Base-by-base conservation (phyloP, 352 stramenopile genomes). In the Globisporangium heterothallicum region DNA sequence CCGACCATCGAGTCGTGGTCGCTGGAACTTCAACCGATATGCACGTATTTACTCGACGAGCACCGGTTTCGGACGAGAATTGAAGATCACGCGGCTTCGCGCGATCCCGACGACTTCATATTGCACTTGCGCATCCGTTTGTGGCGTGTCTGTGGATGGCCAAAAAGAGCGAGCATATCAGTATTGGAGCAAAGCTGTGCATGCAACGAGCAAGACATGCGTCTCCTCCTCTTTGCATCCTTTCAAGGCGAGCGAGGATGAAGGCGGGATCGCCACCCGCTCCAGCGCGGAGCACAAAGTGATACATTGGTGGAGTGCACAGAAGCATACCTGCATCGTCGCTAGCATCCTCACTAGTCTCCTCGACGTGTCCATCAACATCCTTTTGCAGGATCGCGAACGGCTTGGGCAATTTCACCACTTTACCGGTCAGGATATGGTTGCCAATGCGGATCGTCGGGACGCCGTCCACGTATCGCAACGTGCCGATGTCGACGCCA, bases 51-150 rank as follows among this genome's bases (percentile, higher is more conserved):
- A 55, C 27, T 54, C 53, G 36, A 49, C 45, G 38, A 90, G 66
- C 13, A 94, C 74, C 2, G 84, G 84, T 48, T 95, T 92, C 3
- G 82, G 84, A 27, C 84, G 76, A 35, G 74, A 64, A 8, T 61
- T 64, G 64, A 95, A 95, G 42, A 95, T 51, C 22, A 95, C 58
- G 19, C 78, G 82, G 6, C 74, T 89, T 6, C 81, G 69, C 12
- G 84, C 84, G 24, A 95, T 85, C 24, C 84, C 84, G n/a, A 92
- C 71, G 25, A 95, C 77, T 27, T 89, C 63, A 42, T 91, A 94
- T n/a, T 57, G 53, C 34, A 61, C 25, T 21, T 56, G 26, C 61
- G n/a, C 49, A 12, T 40, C 8, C 18, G 4, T 10, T 18, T 36
- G 7, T 21, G 4, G 58, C 46, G 18, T 26, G 8, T 40, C 30